phyloP scores from a whole-genome alignment of 192 early-diverging fungal genomes.

The Coemansia sp. region DNA sequence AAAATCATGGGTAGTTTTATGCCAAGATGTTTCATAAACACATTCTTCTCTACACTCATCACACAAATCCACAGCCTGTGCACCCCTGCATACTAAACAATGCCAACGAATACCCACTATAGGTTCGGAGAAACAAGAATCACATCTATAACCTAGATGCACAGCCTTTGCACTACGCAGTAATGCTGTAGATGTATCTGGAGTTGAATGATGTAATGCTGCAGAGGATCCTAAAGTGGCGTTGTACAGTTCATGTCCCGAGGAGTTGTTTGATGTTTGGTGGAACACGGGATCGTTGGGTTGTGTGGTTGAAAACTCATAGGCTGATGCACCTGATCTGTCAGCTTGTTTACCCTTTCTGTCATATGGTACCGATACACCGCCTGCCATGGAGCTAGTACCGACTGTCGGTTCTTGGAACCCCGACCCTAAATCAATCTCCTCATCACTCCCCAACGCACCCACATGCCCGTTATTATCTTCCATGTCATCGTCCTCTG shows the following conservation, averaged over 20 bases:
- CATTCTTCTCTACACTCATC: constrained; percentile 61
- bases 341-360: constrained; percentile 47
- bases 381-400: too few species aligned
- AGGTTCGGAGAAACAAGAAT: constrained; percentile 67
- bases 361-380: constrained; percentile 12
- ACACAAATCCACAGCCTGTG: constrained; percentile 65
- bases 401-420: too few species aligned
- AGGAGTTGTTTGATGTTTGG: too few species aligned
- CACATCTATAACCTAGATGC: constrained; percentile 55
- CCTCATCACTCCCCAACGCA: background rate
- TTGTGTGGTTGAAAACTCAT: too few species aligned
- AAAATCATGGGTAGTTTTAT: constrained; percentile 26
- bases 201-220: constrained; percentile 2
- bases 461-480: constrained; percentile 13
- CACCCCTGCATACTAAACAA: constrained; percentile 60
- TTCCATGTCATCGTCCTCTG: constrained; percentile 6
- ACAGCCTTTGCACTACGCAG: constrained; percentile 34
- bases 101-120: constrained; percentile 69
- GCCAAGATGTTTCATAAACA: constrained; percentile 43
- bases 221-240: background rate
- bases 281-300: too few species aligned
- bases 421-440: too few species aligned
- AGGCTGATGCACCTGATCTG: constrained; percentile 18
- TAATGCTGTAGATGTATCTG: constrained; percentile 5
- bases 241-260: background rate